Percentiles rank a stretch among this genome's conserved stretches.
Evolutionary conservation across 176 grass and related monocot genomes (phyloP).

Genomic region (Paspalum vaginatum): DNA sequence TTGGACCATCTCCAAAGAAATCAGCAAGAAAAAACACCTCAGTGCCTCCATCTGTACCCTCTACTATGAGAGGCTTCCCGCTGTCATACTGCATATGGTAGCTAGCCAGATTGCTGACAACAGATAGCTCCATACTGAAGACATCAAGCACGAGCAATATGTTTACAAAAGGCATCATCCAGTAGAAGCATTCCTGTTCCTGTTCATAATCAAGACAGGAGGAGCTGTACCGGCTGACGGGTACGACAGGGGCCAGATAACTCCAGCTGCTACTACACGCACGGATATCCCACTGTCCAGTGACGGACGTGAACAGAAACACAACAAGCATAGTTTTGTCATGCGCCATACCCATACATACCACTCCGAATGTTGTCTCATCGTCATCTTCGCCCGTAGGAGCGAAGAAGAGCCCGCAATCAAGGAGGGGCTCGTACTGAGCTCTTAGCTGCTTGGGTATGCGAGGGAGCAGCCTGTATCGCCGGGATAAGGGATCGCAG

Average conservation of each 20-base stretch:
- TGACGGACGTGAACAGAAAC: slow-evolving; percentile 32
- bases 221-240: too few species aligned
- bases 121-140: slow-evolving; percentile 12
- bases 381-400: neutral
- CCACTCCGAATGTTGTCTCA: slow-evolving; percentile 28
- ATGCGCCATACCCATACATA: neutral
- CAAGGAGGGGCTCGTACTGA: neutral
- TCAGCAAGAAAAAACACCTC: slow-evolving; percentile 4
- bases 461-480: neutral
- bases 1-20: slow-evolving; percentile 2
- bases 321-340: neutral
- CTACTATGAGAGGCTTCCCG: neutral
- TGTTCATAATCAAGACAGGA: neutral
- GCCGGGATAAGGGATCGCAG: neutral
- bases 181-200: slow-evolving; percentile 30
- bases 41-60: neutral
- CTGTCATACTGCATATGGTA: neutral
- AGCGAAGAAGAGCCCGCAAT: slow-evolving; percentile 31
- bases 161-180: neutral
- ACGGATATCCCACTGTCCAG: slow-evolving; percentile 2
- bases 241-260: too few species aligned
- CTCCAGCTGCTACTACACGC: neutral
- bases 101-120: neutral
- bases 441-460: neutral
- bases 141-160: slow-evolving; percentile 23